Base-by-base conservation (phyloP, 106 monocot species). In the Platanthera zijinensis region DNA sequence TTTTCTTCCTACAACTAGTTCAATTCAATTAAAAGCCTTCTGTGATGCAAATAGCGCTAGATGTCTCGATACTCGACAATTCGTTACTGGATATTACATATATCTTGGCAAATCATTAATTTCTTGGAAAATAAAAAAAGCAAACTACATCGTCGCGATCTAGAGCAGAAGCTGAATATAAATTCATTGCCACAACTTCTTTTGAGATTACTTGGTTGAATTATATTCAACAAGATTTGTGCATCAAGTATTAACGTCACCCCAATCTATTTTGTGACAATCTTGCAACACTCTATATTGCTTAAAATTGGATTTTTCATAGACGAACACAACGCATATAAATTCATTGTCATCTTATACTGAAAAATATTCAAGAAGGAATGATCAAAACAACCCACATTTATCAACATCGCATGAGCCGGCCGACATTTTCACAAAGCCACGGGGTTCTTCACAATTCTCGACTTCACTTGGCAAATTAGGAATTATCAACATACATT, bases 211-310 rank as follows among this genome's bases (percentile, higher is more conserved):
- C 28, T 3, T 76, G 32, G 76, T 63, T 76, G 10, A 47, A 64
- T 1, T 15, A n/a, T 5, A 10, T 76, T 17, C 46, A 63, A 47
- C 13, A 63, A 17, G 62, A 76, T 21, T 62, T 76, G 52, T 21
- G 48, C 47, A 49, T 76, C 32, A 62, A 4, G 8, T 2, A n/a
- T 49, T 17, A 0, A 17, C 17, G n/a, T 46, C 76, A 1, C 4
- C 10, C 22, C 17, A 62, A 10, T 46, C 15, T 76, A 11, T 48
- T 18, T 63, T 76, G 62, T 76, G 76, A 76, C 9, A 64, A 76
- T 32, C 30, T 63, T 0, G 76, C 48, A 22, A 8, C 15, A 6
- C 17, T 51, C 4, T 0, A 51, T 49, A 62, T 62, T 47, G 76
- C 76, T 9, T 47, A 18, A 61, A 76, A 62, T 48, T 46, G 10